A percentile compares a stretch with the other conserved stretches of the same genome.
Conservation (phyloP, 352 stramenopile species). For the Pythium vanterpoolii region DNA sequence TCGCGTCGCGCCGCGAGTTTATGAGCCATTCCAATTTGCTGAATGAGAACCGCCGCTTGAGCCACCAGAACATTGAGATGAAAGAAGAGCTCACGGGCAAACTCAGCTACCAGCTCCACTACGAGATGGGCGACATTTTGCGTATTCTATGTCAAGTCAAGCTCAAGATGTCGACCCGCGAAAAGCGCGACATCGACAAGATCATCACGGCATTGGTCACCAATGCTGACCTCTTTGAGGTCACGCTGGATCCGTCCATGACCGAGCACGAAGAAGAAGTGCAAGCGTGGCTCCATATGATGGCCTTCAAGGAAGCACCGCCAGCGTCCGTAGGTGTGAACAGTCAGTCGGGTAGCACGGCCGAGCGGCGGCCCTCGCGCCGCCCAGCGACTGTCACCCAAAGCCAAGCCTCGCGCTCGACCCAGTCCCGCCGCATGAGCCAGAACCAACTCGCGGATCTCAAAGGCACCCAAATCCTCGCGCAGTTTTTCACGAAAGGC, state of each 20-base stretch:
- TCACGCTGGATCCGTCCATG: conserved; percentile 48
- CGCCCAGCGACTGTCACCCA: background rate
- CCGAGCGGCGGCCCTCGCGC: conserved; percentile 4
- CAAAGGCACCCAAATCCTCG: conserved; percentile 24
- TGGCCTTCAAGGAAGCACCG: conserved; percentile 45
- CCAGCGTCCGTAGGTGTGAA: conserved; percentile 9
- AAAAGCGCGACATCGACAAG: conserved; percentile 61
- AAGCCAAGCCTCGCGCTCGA: conserved; percentile 30
- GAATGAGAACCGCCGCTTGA: conserved; percentile 53
- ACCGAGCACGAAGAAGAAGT: conserved; percentile 65
- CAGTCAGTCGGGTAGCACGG: background rate
- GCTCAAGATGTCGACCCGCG: conserved; percentile 45
- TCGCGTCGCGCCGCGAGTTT: conserved; percentile 43
- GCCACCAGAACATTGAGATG: conserved; percentile 65
- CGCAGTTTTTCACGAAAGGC: conserved; percentile 18
- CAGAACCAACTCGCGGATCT: conserved; percentile 23
- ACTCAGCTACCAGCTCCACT: conserved; percentile 61
- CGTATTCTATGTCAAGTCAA: conserved; percentile 72
- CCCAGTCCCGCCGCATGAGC: conserved; percentile 40
- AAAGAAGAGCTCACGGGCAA: conserved; percentile 63
- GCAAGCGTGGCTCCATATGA: conserved; percentile 70
- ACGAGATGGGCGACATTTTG: conserved; percentile 72
- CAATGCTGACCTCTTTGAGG: conserved; percentile 63
- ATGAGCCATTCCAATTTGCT: conserved; percentile 50
- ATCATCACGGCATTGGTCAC: conserved; percentile 67